Conservation (phyloP, 2,329 filamentous ascomycete species). For the Colletotrichum agaves region DNA sequence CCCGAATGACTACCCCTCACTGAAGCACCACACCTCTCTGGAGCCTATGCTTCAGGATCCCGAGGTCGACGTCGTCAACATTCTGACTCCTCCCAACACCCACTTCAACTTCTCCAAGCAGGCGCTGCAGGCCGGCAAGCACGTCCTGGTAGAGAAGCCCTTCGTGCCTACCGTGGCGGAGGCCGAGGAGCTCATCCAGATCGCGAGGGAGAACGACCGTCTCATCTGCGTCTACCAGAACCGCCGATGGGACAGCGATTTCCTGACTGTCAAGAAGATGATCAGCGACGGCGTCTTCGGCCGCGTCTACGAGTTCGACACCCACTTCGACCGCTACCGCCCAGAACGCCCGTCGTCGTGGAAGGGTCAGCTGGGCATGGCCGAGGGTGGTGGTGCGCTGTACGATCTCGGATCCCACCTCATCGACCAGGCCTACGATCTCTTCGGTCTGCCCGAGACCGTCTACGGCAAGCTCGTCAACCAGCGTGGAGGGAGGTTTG, state of each 20-base stretch:
- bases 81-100: conserved; percentile 77
- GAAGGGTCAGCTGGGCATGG: conserved; percentile 71
- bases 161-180: conserved; percentile 79
- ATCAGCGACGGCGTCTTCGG: conserved; percentile 70
- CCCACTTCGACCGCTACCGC: conserved; percentile 82
- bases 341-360: conserved; percentile 69
- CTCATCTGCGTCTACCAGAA: conserved; percentile 79
- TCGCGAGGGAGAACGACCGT: conserved; percentile 62
- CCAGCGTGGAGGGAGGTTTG: conserved; percentile 64
- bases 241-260: conserved; percentile 82
- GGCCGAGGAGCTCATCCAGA: conserved; percentile 69
- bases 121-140: conserved; percentile 76
- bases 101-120: conserved; percentile 74
- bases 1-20: conserved; percentile 71
- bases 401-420: conserved; percentile 83
- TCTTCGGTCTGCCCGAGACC: conserved; percentile 75
- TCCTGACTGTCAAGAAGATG: conserved; percentile 74
- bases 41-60: conserved; percentile 73
- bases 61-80: conserved; percentile 74
- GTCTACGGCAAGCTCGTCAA: conserved; percentile 76
- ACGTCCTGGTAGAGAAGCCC: conserved; percentile 85
- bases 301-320: conserved; percentile 80
- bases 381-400: conserved; percentile 72
- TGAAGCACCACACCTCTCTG: conserved; percentile 71
- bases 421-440: conserved; percentile 77